A percentile compares a stretch with the other conserved stretches of the same genome.
Evolutionary conservation across 768 basidiomycete species (phyloP).

Genomic region (Leccinum subtestaceum): DNA sequence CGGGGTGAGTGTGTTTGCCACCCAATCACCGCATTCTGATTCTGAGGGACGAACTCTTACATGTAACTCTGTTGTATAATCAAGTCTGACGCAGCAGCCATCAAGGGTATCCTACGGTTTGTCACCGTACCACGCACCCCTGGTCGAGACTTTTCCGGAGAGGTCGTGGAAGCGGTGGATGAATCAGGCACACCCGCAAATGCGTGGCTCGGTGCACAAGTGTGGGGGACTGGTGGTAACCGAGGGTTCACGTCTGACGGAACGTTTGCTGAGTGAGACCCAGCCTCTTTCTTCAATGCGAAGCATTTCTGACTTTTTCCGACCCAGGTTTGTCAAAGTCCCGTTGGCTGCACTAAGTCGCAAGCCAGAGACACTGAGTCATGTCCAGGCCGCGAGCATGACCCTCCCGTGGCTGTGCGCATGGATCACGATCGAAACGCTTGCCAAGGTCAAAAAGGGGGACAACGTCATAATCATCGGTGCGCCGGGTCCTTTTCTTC

Average conservation of each 20-base stretch:
- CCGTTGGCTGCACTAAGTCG: slow-evolving; percentile 30
- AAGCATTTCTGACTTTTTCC: neutral
- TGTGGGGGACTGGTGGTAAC: slow-evolving; percentile 35
- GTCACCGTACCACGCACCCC: slow-evolving; percentile 33
- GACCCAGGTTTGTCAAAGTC: slow-evolving; percentile 27
- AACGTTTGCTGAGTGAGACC: slow-evolving; percentile 34
- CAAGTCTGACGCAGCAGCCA: slow-evolving; percentile 32
- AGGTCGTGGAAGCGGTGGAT: slow-evolving; percentile 33
- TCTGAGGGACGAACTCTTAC: neutral
- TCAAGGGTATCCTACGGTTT: slow-evolving; percentile 29
- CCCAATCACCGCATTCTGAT: neutral
- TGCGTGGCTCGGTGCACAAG: slow-evolving; percentile 29
- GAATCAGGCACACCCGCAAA: slow-evolving; percentile 14
- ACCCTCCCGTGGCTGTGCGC: slow-evolving; percentile 36
- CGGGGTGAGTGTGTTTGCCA: slow-evolving; percentile 22
- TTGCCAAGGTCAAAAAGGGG: slow-evolving; percentile 31
- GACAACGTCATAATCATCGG: slow-evolving; percentile 36
- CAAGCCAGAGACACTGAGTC: slow-evolving; percentile 28
- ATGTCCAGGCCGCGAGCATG: slow-evolving; percentile 31
- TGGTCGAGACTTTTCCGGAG: slow-evolving; percentile 35
- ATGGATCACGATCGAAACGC: slow-evolving; percentile 36
- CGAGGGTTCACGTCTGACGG: slow-evolving; percentile 34
- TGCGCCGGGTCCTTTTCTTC: neutral
- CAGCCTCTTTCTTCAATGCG: neutral
- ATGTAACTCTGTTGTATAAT: no score